Percentiles rank a stretch among this genome's conserved stretches.
Evolutionary conservation across 2,329 filamentous ascomycete species (phyloP).

Genomic region (Colletotrichum brevisporum): DNA sequence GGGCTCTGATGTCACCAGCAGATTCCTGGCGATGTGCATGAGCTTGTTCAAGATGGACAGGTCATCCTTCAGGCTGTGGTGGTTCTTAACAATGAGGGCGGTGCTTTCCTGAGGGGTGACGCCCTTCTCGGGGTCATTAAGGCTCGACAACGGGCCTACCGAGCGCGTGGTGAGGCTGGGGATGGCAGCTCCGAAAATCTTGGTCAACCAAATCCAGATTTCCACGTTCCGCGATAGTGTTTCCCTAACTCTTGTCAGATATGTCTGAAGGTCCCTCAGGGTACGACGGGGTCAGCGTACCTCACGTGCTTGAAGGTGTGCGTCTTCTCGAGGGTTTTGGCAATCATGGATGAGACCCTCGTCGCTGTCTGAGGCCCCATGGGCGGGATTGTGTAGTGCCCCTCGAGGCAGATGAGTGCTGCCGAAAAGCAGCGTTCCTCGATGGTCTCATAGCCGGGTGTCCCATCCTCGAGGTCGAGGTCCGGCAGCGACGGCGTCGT

Average conservation of each 20-base stretch:
- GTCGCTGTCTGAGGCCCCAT: constrained; percentile 70
- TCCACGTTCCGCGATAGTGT: constrained; percentile 73
- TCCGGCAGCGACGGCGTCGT: constrained; percentile 35
- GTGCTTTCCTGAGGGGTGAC: constrained; percentile 75
- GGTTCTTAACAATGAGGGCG: constrained; percentile 74
- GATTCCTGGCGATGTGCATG: constrained; percentile 76
- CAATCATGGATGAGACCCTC: constrained; percentile 70
- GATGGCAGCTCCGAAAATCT: constrained; percentile 73
- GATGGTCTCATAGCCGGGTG: constrained; percentile 62
- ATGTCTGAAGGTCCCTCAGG: constrained; percentile 19
- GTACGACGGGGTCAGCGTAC: constrained; percentile 51
- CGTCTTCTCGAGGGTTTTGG: constrained; percentile 74
- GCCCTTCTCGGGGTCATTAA: constrained; percentile 68
- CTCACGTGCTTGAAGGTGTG: constrained; percentile 72
- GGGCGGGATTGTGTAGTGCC: constrained; percentile 70
- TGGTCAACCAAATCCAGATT: constrained; percentile 76
- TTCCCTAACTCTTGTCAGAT: constrained; percentile 59
- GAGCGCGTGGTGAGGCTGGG: constrained; percentile 73
- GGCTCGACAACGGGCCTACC: constrained; percentile 67
- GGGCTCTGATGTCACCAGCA: constrained; percentile 75
- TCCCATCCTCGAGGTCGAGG: constrained; percentile 45
- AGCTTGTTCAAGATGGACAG: constrained; percentile 75
- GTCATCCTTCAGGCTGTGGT: constrained; percentile 72
- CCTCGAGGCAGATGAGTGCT: constrained; percentile 73
- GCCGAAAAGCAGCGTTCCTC: constrained; percentile 75